Base-by-base conservation (phyloP, 176 grass and related monocot genomes). In the Guadua angustifolia region DNA sequence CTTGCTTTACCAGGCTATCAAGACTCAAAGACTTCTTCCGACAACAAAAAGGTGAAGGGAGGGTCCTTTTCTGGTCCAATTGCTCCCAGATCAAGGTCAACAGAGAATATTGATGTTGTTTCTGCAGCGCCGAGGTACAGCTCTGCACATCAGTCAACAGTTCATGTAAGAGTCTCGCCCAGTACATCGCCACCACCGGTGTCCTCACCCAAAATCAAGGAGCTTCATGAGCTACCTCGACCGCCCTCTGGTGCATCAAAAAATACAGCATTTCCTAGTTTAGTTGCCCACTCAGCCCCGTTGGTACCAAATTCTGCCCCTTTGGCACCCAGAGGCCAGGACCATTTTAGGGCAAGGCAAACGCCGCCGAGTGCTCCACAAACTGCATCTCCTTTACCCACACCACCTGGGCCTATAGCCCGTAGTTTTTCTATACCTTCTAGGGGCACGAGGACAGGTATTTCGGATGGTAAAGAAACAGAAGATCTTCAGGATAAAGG, bases 391-490 rank as follows among this genome's bases (percentile, higher is more conserved):
- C 96, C 96, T 68, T 85, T 99, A 77, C 96, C 93, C 53, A 88
- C 83, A 10, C 96, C 93, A 0, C 88, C 96, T 40, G 89, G 89
- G 49, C 55, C 84, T 81, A 97, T 97, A 75, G 73, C 89, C 50
- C 96, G 96, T 1, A 99, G 96, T 85, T 99, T 93, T 60, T 99
- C 96, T 40, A 99, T 99, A 90, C 96, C 96, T 32, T 94, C 95
- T 73, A 90, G 91, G 73, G 78, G 88, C 75, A 78, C 32, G 29
- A 90, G 93, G 83, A 86, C 89, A 64, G 80, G 61, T 35, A 63
- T 90, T 69, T 83, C 88, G 69, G 90, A 88, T 63, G 73, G 66
- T 62, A 86, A 94, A 79, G 85, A 87, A 68, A 75, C 71, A 51
- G 91, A 93, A 43, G 91, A 70, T 62, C 84, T 63, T 75, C 72